These are phyloP conservation scores for Candida sojae DNA, from an alignment of 1,139 yeast genomes.

Conservation along the genomic window DNA sequence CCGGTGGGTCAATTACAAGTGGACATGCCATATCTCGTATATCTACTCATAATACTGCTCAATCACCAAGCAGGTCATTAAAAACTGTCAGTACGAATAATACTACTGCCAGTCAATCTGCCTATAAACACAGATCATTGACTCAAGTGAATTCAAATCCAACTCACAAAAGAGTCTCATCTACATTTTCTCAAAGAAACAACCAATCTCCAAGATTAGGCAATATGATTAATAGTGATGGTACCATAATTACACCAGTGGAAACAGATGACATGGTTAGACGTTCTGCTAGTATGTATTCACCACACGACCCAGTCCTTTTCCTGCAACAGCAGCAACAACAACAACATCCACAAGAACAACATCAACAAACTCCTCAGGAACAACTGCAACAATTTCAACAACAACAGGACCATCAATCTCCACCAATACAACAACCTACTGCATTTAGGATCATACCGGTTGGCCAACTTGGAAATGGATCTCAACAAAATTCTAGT, in stretches of 20 bases:
- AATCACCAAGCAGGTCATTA: constrained; percentile 24
- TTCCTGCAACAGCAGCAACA: constrained; percentile 9
- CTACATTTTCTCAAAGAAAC: constrained; percentile 38
- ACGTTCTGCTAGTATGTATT: constrained; percentile 6
- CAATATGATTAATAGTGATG: constrained; percentile 51
- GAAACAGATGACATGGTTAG: constrained; percentile 27
- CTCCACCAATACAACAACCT: constrained; percentile 9
- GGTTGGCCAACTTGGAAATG: constrained; percentile 13
- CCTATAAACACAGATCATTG: constrained; percentile 18
- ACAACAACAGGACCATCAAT: constrained; percentile 12
- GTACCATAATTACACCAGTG: constrained; percentile 47
- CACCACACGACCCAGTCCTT: not conserved
- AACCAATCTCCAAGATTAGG: constrained; percentile 37
- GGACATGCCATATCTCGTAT: constrained; percentile 9
- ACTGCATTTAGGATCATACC: constrained; percentile 17
- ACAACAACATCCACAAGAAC: constrained; percentile 12
- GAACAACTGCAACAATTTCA: constrained; percentile 8
- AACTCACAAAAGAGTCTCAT: constrained; percentile 34
- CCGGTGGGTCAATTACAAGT: constrained; percentile 4
- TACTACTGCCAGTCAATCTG: constrained; percentile 8
- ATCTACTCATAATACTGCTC: constrained; percentile 10
- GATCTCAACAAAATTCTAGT: constrained; percentile 5
- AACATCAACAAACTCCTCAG: constrained; percentile 11
- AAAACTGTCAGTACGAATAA: constrained; percentile 24
- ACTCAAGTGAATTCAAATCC: constrained; percentile 27